Conservation (phyloP, 2,329 filamentous ascomycete genomes). For the Ceratocystis colombiana region DNA sequence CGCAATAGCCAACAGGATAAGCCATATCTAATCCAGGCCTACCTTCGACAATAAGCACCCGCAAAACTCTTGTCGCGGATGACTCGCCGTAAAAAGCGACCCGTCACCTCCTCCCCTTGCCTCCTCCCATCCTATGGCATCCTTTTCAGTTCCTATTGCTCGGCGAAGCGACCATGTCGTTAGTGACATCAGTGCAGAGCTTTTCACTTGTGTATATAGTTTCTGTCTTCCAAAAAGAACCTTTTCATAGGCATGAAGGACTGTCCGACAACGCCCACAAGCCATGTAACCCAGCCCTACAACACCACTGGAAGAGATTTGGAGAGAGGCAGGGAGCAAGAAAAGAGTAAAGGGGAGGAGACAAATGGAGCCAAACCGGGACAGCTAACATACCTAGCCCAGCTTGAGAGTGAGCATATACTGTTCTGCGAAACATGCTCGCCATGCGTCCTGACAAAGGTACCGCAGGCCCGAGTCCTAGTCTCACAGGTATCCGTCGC, state of each 20-base stretch:
- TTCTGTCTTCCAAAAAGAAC: not conserved
- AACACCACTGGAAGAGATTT: not conserved
- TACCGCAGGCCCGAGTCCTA: no score
- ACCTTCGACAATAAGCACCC: not conserved
- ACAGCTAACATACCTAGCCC: no score
- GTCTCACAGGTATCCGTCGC: no score
- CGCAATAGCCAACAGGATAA: not conserved
- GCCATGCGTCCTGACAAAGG: no score
- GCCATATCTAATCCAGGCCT: no score
- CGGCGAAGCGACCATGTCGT: not conserved
- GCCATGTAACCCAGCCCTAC: conserved; percentile 6
- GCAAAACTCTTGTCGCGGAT: not conserved
- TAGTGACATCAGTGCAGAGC: not conserved
- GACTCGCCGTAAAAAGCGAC: not conserved
- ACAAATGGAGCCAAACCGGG: not conserved
- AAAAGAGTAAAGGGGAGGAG: not conserved
- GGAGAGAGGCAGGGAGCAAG: not conserved
- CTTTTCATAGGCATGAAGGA: not conserved
- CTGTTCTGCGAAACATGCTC: no score
- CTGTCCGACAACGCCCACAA: conserved; percentile 4
- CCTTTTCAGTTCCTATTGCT: not conserved
- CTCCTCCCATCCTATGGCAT: not conserved
- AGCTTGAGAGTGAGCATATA: no score
- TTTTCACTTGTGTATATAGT: not conserved
- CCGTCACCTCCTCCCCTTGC: not conserved